Base-by-base conservation (phyloP, 2,329 filamentous ascomycete species). In the Chrysoporthe cubensis region DNA sequence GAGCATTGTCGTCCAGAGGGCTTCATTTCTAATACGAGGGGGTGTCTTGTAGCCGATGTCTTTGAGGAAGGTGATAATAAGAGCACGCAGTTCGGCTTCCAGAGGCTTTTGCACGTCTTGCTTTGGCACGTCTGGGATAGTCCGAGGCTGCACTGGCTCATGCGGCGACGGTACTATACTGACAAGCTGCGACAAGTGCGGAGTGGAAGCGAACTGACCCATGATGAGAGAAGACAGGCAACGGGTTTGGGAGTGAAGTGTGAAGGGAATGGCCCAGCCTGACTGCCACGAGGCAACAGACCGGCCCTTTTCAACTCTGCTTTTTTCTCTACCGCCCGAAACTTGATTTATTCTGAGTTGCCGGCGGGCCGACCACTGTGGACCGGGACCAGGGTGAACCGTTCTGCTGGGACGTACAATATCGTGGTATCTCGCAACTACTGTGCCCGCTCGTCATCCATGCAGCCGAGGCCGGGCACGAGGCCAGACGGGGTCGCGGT, bases 1-100 rank as follows among this genome's bases (percentile, higher is more conserved):
- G 8, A 64, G 62, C 62, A 64, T 64, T 18, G 62, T 43, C n/a
- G 43, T 26, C 62, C 62, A 64, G 14, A 64, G 62, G 3, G 42
- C 37, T 4, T 56, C 50, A 44, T 57, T 64, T 21, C 43, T 21
- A 9, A 56, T 16, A 2, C 18, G 42, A 18, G 62, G 37, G 11
- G 62, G 62, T 3, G 40, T 37, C 5, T 64, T 46, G 32, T 64
- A 64, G 8, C 18, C 40, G 5, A 64, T 46, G 18, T 57, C 50
- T 26, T 42, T 40, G 18, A 64, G 40, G 21, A 64, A 64, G 11
- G 34, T 40, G 5, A 40, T 37, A 40, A 64, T 57, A 6, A 64
- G 26, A 4, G 50, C 4, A 11, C 62, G 62, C 9, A 64, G 50
- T 34, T 57, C 18, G 1, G 40, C 11, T 16, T 26, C 50, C 5